A percentile compares a stretch with the other conserved stretches of the same genome.
phyloP scores from a whole-genome alignment of 495 filamentous ascomycete species.

The Immersiella caudata region DNA sequence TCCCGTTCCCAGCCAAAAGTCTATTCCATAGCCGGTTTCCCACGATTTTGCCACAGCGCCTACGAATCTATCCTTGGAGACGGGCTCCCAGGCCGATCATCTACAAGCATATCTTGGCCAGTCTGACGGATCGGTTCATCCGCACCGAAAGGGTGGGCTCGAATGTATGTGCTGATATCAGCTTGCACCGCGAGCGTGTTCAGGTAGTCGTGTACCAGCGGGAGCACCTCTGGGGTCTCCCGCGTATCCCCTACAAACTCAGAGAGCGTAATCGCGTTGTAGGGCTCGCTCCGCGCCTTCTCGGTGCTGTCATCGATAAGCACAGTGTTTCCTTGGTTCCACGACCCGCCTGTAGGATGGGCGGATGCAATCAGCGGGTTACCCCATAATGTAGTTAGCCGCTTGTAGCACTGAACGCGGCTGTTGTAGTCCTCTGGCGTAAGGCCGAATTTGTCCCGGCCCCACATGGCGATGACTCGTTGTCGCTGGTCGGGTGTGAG shows the following conservation, averaged over 20 bases:
- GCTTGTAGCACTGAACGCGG: slow-evolving; percentile 89
- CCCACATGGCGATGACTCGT: slow-evolving; percentile 72
- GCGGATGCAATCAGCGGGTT: slow-evolving; percentile 52
- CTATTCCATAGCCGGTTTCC: too few species aligned
- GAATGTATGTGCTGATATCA: slow-evolving; percentile 54
- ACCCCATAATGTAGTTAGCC: slow-evolving; percentile 71
- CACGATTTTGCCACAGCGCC: too few species aligned
- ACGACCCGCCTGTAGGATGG: slow-evolving; percentile 51
- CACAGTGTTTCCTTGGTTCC: slow-evolving; percentile 85
- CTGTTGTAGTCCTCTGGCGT: slow-evolving; percentile 59
- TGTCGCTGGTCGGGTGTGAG: slow-evolving; percentile 46
- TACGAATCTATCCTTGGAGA: too few species aligned
- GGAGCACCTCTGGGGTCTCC: slow-evolving; percentile 44
- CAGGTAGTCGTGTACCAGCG: slow-evolving; percentile 54
- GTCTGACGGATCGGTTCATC: background rate
- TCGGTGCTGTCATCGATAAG: slow-evolving; percentile 80
- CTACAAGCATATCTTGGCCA: background rate
- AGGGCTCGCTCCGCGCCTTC: slow-evolving; percentile 82
- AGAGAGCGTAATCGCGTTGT: slow-evolving; percentile 77
- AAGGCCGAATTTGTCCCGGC: slow-evolving; percentile 76
- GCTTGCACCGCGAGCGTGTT: slow-evolving; percentile 44
- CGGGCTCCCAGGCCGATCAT: background rate
- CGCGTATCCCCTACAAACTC: slow-evolving; percentile 63
- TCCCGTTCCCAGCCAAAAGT: too few species aligned
- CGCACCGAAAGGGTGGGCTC: slow-evolving; percentile 38